phyloP scores from a whole-genome alignment of 1,284 basidiomycete genomes.

The Schizophyllum amplum region DNA sequence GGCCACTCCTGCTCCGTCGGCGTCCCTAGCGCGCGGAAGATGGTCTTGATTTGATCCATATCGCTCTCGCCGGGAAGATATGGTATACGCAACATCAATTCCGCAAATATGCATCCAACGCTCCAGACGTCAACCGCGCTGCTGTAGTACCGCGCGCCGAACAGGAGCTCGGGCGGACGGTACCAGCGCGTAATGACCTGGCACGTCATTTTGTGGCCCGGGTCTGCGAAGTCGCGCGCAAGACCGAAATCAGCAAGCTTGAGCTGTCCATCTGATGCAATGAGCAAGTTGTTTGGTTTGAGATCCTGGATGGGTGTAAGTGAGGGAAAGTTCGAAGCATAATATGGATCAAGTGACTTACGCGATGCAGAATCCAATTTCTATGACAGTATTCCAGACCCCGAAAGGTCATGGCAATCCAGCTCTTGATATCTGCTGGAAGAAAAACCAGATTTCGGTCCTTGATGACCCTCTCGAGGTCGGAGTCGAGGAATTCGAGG shows the following conservation, averaged over 20 bases:
- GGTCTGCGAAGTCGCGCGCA: slow-evolving; percentile 91
- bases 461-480: slow-evolving; percentile 95
- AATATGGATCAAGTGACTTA: slow-evolving; percentile 28
- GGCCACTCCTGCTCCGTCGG: slow-evolving; percentile 98
- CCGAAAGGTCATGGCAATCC: slow-evolving; percentile 97
- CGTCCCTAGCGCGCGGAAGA: slow-evolving; percentile 90
- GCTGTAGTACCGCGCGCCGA: slow-evolving; percentile 83
- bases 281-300: slow-evolving; percentile 98
- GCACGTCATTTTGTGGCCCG: slow-evolving; percentile 92
- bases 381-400: slow-evolving; percentile 97
- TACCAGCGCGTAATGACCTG: slow-evolving; percentile 99
- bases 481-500: slow-evolving; percentile 95
- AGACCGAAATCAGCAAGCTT: slow-evolving; percentile 99
- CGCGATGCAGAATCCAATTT: slow-evolving; percentile 90
- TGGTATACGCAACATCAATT: slow-evolving; percentile 90
- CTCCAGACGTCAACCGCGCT: slow-evolving; percentile 92
- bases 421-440: slow-evolving; percentile 95
- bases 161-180: slow-evolving; percentile 88
- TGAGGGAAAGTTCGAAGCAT: neutral
- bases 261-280: slow-evolving; percentile 84
- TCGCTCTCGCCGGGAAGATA: slow-evolving; percentile 92
- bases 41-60: slow-evolving; percentile 93
- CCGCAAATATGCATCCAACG: slow-evolving; percentile 93
- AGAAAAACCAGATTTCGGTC: slow-evolving; percentile 88
- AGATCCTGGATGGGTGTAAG: slow-evolving; percentile 60